Conservation (phyloP, 192 early-diverging fungal genomes). For the Coemansia umbellata region DNA sequence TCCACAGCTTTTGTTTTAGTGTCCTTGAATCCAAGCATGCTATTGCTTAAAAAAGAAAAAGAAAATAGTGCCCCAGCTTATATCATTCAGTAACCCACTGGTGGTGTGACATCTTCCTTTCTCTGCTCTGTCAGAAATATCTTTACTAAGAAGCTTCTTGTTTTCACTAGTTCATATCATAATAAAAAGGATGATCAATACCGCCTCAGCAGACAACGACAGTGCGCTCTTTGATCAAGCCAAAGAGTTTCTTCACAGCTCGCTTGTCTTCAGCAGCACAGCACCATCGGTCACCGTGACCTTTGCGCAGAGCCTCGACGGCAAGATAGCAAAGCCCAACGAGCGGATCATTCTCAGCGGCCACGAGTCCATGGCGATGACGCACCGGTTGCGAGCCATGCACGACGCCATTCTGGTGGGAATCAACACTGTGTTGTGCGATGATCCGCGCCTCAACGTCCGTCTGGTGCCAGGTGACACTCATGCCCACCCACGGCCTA, state of each 20-base stretch:
- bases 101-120: no score
- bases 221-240: conserved; percentile 3
- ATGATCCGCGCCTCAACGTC: conserved; percentile 70
- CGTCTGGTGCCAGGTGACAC: neutral
- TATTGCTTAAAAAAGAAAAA: no score
- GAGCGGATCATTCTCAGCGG: conserved; percentile 68
- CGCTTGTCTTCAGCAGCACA: neutral
- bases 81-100: no score
- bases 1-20: no score
- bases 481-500: conserved; percentile 59
- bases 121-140: no score
- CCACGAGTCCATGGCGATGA: conserved; percentile 71
- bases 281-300: conserved; percentile 73
- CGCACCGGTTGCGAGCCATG: conserved; percentile 67
- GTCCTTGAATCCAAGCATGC: no score
- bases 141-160: no score
- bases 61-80: no score
- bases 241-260: conserved; percentile 8
- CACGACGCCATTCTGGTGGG: conserved; percentile 88
- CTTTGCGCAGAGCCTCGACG: conserved; percentile 87
- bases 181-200: no score
- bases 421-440: conserved; percentile 72
- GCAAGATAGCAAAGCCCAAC: conserved; percentile 59
- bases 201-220: no score
- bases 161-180: no score